Evolutionary conservation across 768 basidiomycete genomes (phyloP), one percentile per base, ranked within the genome.

Genomic region (Tremella yokohamensis): DNA sequence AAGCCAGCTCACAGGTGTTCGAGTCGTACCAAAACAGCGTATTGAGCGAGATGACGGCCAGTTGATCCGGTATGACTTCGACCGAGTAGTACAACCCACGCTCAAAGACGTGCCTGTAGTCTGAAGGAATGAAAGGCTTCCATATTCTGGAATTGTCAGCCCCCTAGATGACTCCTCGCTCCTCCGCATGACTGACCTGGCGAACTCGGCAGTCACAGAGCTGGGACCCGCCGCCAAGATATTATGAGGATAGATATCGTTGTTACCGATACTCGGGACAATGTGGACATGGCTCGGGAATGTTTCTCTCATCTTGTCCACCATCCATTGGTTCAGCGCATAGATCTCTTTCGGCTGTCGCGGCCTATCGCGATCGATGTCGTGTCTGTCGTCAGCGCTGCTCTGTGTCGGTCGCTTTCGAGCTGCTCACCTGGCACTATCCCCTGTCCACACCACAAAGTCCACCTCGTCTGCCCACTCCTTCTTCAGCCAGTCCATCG

Each of bases 11-110:
- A 87, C 89, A 86, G 79, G 88, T 88, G 76, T 92, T 92, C 13
- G 87, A 85, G 73, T 89, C 87, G 75, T 87, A 93, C 79, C 89
- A 92, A 78, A 89, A 93, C 78, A 93, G 83, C 0, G 90, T 91
- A 76, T 92, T 96, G 52, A 93, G 79, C 64, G 86, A 87, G 69
- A 96, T 85, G 49, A 86, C 87, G 11, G 88, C 89, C 39, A 92
- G 66, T 56, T 83, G 68, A 61, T 85, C 81, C 0, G 88, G 86
- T 26, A 93, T 83, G 40, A 93, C 86, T 66, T 92, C 90, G 38
- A 82, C 79, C 2, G 87, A 81, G 68, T 81, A 93, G 77, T 93
- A 93, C 18, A 85, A 89, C n/a, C 91, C 90, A 34, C 88, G 82
- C 61, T 87, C 85, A 75, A 94, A 92, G 19, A 88, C 85, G 77